Evolutionary conservation across 768 basidiomycete species (phyloP).

Genomic region (Filobasidium floriforme): DNA sequence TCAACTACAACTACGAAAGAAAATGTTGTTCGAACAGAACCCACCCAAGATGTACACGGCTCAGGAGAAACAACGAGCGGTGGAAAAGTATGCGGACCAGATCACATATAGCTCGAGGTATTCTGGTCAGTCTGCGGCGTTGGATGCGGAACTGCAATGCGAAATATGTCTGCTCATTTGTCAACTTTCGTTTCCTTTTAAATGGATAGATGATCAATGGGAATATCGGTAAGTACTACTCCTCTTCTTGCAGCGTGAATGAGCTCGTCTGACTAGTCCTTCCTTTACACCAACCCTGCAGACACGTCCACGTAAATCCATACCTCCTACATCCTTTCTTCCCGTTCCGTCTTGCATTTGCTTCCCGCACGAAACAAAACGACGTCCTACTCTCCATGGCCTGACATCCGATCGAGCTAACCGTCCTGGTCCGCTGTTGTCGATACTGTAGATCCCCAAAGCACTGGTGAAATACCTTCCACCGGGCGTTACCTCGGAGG

Average conservation of each 20-base stretch:
- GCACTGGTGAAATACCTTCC: slow-evolving; percentile 24
- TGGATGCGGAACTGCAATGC: too few species aligned
- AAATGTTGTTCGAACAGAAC: neutral
- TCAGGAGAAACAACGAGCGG: slow-evolving; percentile 21
- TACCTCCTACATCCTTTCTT: neutral
- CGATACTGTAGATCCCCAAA: slow-evolving; percentile 19
- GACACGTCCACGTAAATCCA: slow-evolving; percentile 15
- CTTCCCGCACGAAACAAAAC: too few species aligned
- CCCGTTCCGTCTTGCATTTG: too few species aligned
- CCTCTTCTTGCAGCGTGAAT: neutral
- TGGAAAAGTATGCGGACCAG: slow-evolving; percentile 22
- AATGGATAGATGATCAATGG: slow-evolving; percentile 18
- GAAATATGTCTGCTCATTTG: too few species aligned
- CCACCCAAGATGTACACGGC: slow-evolving; percentile 15
- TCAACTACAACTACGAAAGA: neutral
- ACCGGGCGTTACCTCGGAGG: slow-evolving; percentile 22
- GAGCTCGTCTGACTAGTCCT: neutral
- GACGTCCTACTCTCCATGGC: too few species aligned
- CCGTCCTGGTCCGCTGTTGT: neutral
- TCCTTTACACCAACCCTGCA: neutral
- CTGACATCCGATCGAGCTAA: too few species aligned
- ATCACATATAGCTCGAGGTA: slow-evolving; percentile 23
- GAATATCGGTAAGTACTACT: slow-evolving; percentile 22
- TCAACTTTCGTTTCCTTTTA: neutral
- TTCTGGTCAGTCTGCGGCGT: slow-evolving; percentile 18